Conservation (phyloP, 768 basidiomycete species). For the Termitomyces sp. region DNA sequence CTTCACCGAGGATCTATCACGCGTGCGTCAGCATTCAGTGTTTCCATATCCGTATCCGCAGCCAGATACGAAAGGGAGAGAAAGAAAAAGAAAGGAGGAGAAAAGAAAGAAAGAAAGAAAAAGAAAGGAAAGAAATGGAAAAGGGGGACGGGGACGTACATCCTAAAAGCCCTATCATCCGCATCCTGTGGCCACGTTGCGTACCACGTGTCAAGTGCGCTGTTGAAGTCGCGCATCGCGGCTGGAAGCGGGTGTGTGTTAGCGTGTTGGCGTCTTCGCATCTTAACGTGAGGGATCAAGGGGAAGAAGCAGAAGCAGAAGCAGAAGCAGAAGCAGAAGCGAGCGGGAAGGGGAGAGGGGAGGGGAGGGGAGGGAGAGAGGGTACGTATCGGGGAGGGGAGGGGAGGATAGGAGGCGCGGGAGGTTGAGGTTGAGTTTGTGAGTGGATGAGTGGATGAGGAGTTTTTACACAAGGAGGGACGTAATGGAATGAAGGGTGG, state of each 20-base stretch:
- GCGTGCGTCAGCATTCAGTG: conserved; percentile 12
- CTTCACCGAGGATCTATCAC: conserved; percentile 15
- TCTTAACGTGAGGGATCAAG: no score
- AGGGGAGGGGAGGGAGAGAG: not conserved
- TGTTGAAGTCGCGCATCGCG: conserved; percentile 72
- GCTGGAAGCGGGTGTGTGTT: conserved; percentile 17
- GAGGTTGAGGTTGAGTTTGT: no score
- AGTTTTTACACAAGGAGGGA: no score
- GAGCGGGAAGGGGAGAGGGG: not conserved
- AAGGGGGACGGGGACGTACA: conserved; percentile 47
- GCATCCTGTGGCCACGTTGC: conserved; percentile 61
- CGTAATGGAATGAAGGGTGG: not conserved
- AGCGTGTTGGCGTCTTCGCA: no score
- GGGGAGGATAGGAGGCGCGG: no score
- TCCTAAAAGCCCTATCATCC: conserved; percentile 60
- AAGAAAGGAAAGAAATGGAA: not conserved
- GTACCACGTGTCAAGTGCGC: conserved; percentile 57
- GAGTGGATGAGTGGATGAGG: no score
- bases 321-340: not conserved
- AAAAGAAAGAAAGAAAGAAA: no score
- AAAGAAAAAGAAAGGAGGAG: not conserved
- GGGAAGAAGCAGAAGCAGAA: no score
- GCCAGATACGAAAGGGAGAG: no score
- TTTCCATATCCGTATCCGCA: no score
- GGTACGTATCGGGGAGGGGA: not conserved